Percentiles rank a stretch among this genome's conserved stretches.
Conservation (phyloP, 495 filamentous ascomycete species). For the Penicillium macrosclerotiorum region DNA sequence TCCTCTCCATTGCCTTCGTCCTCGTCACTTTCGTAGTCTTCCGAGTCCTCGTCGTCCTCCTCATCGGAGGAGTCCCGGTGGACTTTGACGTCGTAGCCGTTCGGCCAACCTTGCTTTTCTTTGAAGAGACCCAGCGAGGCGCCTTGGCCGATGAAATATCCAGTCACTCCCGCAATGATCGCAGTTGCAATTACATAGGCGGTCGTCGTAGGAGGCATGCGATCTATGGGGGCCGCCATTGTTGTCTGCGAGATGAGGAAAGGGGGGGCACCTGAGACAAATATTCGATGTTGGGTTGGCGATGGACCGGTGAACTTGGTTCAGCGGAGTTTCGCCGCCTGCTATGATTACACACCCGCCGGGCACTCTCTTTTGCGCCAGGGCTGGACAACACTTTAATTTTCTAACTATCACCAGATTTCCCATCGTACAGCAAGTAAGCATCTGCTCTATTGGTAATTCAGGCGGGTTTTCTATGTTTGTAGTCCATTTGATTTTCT, state of each 20-base stretch:
- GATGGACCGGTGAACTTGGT: neutral
- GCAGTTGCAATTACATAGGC: slow-evolving; percentile 60
- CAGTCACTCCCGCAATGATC: slow-evolving; percentile 61
- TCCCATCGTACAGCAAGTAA: too few species aligned
- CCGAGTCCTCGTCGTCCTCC: slow-evolving; percentile 21
- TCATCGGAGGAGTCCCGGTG: slow-evolving; percentile 48
- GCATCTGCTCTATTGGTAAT: too few species aligned
- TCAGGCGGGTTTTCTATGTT: too few species aligned
- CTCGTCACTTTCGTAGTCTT: slow-evolving; percentile 37
- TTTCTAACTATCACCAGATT: too few species aligned
- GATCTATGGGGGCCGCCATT: slow-evolving; percentile 45
- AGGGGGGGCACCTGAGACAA: neutral
- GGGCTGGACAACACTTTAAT: too few species aligned
- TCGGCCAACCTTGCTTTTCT: slow-evolving; percentile 47
- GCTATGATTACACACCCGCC: neutral
- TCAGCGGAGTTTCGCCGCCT: neutral
- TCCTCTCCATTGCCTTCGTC: slow-evolving; percentile 42
- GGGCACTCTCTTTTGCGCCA: neutral
- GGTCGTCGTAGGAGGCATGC: slow-evolving; percentile 43
- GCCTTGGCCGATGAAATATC: slow-evolving; percentile 62
- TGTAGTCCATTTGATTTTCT: too few species aligned
- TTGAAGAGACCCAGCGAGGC: slow-evolving; percentile 48
- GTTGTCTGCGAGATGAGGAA: slow-evolving; percentile 3
- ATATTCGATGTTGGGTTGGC: neutral
- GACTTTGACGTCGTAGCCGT: slow-evolving; percentile 51